A percentile compares a stretch with the other conserved stretches of the same genome.
Evolutionary conservation across 1,284 basidiomycete species (phyloP).

Genomic region (Leccinum ponderosum): DNA sequence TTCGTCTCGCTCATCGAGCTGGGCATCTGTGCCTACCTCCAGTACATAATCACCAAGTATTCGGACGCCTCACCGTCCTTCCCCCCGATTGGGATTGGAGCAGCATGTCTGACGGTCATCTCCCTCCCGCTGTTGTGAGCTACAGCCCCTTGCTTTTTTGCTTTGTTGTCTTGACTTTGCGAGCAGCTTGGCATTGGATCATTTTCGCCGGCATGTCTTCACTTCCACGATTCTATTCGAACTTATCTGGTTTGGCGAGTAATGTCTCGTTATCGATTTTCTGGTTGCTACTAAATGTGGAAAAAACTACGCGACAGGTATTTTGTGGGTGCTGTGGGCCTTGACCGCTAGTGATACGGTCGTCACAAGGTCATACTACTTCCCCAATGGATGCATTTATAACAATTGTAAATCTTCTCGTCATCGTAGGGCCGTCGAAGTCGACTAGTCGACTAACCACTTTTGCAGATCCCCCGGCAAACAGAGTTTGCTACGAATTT

Average conservation of each 20-base stretch:
- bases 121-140: constrained; percentile 28
- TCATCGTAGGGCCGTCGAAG: background rate
- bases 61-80: constrained; percentile 7
- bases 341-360: constrained; percentile 14
- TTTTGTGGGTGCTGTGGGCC: constrained; percentile 27
- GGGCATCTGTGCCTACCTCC: constrained; percentile 21
- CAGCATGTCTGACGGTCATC: constrained; percentile 16
- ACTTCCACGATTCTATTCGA: constrained; percentile 27
- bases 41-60: constrained; percentile 9
- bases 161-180: constrained; percentile 1
- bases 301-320: constrained; percentile 9
- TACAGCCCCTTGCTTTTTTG: background rate
- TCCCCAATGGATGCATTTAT: constrained; percentile 23
- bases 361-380: constrained; percentile 5
- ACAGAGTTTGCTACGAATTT: constrained; percentile 19
- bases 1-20: constrained; percentile 22
- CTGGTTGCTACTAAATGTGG: background rate
- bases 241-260: constrained; percentile 28
- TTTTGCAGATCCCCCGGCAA: constrained; percentile 10
- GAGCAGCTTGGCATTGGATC: constrained; percentile 18
- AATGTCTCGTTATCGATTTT: background rate
- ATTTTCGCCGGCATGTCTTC: constrained; percentile 9
- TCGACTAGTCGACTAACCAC: background rate
- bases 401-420: constrained; percentile 3
- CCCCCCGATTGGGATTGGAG: constrained; percentile 17